A percentile compares a stretch with the other conserved stretches of the same genome.
Evolutionary conservation across 495 filamentous ascomycete genomes (phyloP).

Genomic region (Penicillium tannophilum): DNA sequence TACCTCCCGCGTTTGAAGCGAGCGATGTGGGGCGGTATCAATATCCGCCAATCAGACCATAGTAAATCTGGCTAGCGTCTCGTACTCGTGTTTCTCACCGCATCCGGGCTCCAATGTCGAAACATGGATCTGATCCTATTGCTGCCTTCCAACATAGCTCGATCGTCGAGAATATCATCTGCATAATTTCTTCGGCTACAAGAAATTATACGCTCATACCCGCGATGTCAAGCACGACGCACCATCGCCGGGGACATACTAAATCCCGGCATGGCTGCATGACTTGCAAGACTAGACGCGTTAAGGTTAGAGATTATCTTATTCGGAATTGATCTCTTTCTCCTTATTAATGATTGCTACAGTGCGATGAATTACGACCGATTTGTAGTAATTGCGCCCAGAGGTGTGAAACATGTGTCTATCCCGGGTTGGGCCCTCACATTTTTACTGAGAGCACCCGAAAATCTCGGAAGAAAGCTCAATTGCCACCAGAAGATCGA

Average conservation of each 20-base stretch:
- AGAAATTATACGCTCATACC: not conserved
- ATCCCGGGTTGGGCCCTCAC: constrained; percentile 18
- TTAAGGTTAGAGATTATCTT: constrained; percentile 25
- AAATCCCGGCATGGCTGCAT: constrained; percentile 32
- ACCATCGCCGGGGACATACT: not conserved
- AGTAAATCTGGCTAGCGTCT: not conserved
- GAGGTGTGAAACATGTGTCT: constrained; percentile 25
- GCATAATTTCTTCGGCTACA: constrained; percentile 10
- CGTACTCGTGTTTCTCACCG: constrained; percentile 18
- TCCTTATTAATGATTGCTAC: not conserved
- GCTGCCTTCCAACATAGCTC: constrained; percentile 19
- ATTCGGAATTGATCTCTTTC: not conserved
- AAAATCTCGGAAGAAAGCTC: constrained; percentile 2
- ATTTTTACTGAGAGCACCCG: constrained; percentile 17
- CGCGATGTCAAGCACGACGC: not conserved
- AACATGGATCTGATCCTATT: not conserved
- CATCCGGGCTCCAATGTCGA: constrained; percentile 1
- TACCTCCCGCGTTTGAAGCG: no score
- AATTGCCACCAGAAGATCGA: not conserved
- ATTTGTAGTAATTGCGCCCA: constrained; percentile 23
- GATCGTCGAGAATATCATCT: not conserved
- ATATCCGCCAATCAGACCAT: not conserved
- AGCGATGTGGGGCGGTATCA: not conserved
- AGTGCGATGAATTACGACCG: constrained; percentile 32
- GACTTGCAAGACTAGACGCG: constrained; percentile 29